Evolutionary conservation across 768 basidiomycete genomes (phyloP).

Genomic region (Tephrocybe sp.): DNA sequence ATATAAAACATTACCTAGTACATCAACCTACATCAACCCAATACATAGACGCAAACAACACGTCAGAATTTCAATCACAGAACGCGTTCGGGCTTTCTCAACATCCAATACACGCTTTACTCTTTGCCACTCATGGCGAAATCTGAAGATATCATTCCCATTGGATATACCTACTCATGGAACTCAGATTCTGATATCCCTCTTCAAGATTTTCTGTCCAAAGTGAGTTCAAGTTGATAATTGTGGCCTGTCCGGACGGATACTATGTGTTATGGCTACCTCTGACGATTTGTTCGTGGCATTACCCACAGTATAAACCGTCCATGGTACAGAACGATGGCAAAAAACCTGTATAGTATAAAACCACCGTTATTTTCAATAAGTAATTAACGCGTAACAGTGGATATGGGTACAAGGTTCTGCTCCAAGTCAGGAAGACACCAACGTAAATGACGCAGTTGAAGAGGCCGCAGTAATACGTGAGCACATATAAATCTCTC

Average conservation of each 20-base stretch:
- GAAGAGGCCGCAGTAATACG: slow-evolving; percentile 45
- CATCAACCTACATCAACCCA: background rate
- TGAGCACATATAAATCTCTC: slow-evolving; percentile 24
- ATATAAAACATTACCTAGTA: too few species aligned
- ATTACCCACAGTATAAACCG: slow-evolving; percentile 53
- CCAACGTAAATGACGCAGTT: slow-evolving; percentile 30
- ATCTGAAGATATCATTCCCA: slow-evolving; percentile 40
- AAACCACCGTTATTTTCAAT: background rate
- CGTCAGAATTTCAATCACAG: background rate
- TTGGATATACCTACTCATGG: slow-evolving; percentile 54
- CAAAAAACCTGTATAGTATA: slow-evolving; percentile 58
- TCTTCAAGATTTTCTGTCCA: slow-evolving; percentile 52
- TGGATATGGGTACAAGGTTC: slow-evolving; percentile 63
- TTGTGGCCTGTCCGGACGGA: background rate
- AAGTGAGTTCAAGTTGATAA: slow-evolving; percentile 33
- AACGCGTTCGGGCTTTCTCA: background rate
- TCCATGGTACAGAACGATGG: slow-evolving; percentile 80
- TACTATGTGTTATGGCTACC: background rate
- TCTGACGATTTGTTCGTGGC: background rate
- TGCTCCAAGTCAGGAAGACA: slow-evolving; percentile 21
- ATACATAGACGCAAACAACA: slow-evolving; percentile 8
- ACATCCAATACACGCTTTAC: background rate
- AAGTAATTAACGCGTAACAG: slow-evolving; percentile 26
- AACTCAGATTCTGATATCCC: slow-evolving; percentile 35
- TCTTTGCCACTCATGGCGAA: slow-evolving; percentile 13